Percentiles rank a stretch among this genome's conserved stretches.
phyloP scores from a whole-genome alignment of 1,139 yeast genomes.

The Candida neerlandica region DNA sequence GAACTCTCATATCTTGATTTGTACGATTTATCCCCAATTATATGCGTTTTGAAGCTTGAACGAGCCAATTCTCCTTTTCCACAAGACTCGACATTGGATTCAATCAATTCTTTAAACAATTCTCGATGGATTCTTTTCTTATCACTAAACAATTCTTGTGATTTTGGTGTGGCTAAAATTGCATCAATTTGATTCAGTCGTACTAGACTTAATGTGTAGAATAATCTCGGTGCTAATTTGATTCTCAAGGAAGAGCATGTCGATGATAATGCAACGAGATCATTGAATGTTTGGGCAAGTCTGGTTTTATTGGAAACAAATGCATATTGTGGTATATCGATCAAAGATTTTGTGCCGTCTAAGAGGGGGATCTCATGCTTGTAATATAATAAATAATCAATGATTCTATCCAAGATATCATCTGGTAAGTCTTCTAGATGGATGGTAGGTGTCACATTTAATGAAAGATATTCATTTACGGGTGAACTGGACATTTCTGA shows the following conservation, averaged over 20 bases:
- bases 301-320: slow-evolving; percentile 19
- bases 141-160: slow-evolving; percentile 27
- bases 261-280: slow-evolving; percentile 25
- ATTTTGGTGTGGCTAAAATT: slow-evolving; percentile 25
- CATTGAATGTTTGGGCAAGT: slow-evolving; percentile 15
- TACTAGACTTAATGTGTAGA: slow-evolving; percentile 27
- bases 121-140: slow-evolving; percentile 23
- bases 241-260: slow-evolving; percentile 29
- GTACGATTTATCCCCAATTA: slow-evolving; percentile 20
- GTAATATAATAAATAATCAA: slow-evolving; percentile 18
- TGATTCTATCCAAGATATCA: slow-evolving; percentile 23
- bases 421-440: slow-evolving; percentile 20
- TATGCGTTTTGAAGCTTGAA: slow-evolving; percentile 16
- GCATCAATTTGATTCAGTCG: slow-evolving; percentile 34
- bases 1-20: slow-evolving; percentile 22
- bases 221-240: slow-evolving; percentile 24
- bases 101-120: slow-evolving; percentile 26
- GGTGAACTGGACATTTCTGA: not conserved
- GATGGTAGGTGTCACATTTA: not conserved
- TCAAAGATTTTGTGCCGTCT: not conserved
- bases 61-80: slow-evolving; percentile 25
- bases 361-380: slow-evolving; percentile 7
- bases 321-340: slow-evolving; percentile 14
- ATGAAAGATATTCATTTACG: not conserved
- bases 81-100: slow-evolving; percentile 22